Evolutionary conservation across 805 yeast genomes (phyloP), one percentile per base, ranked within the genome.

Genomic region (Candida quercuum): DNA sequence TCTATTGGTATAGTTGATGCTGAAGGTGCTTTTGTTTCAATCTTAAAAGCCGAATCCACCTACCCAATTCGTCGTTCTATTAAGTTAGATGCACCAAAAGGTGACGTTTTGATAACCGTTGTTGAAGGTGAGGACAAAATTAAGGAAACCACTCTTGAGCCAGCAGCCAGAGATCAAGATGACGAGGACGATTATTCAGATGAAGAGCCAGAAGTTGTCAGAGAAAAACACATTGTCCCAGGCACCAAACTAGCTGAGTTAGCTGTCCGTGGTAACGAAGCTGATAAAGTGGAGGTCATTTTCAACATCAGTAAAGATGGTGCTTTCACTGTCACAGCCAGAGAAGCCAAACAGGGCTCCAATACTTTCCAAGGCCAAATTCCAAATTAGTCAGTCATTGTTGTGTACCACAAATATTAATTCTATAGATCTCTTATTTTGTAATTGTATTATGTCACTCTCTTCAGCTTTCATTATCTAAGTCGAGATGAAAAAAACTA

Each of bases 151-250:
- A 80, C 80, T 49, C 61, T 86, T 32, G 96, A 86, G 64, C 68
- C 72, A 45, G 60, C 61, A 37, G 74, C 81, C 36, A 74, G 70
- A 56, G 74, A 70, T 36, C 74, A 62, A 45, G 71, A 73, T 46
- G 73, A 66, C 17, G 76, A 71, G 29, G 75, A 68, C 25, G 73
- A 67, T 23, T 80, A 69, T 47, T 60, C 63, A 19, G 96, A 87
- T 52, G 95, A 86, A 48, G 97, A 89, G 69, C 96, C 96, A 48
- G 96, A 89, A 64, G 72, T 86, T 57, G 67, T 77, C 47, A 81
- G 78, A 64, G 85, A 78, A 67, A 82, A 82, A 47, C 79, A 78
- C 32, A 79, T 78, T 69, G 74, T 74, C 56, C 76, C 88, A 46
- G 86, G 87, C 47, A 72, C 76, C 37, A 73, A 77, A 53, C 72